Evolutionary conservation across 106 monocot species (phyloP).

Genomic region (Dendrobium chrysotoxum): DNA sequence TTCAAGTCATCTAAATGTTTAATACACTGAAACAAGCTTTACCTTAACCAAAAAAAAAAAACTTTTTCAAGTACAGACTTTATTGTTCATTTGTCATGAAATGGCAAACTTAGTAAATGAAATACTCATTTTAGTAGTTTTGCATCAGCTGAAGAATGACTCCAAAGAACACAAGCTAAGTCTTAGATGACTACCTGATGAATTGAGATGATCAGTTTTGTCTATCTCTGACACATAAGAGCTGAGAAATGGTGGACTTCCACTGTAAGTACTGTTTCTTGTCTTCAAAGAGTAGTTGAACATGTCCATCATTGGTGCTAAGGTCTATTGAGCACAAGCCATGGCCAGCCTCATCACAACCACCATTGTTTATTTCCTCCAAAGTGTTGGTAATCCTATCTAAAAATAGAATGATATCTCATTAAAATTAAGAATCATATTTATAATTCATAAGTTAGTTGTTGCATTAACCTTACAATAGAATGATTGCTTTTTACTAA

Average conservation of each 20-base stretch:
- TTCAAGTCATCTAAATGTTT: no score
- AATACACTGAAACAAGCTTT: no score
- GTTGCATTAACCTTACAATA: background rate
- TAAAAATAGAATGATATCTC: conserved; percentile 8
- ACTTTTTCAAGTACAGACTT: no score
- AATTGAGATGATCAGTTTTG: background rate
- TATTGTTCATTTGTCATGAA: no score
- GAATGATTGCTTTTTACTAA: no score
- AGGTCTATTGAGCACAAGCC: conserved; percentile 19
- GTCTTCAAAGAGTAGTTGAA: conserved; percentile 48
- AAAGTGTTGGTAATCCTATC: conserved; percentile 34
- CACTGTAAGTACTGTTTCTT: conserved; percentile 23
- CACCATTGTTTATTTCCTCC: conserved; percentile 13
- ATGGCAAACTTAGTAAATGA: no score
- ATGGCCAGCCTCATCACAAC: background rate
- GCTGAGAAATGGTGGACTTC: conserved; percentile 37
- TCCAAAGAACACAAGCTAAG: no score
- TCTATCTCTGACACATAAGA: conserved; percentile 11
- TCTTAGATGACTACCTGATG: no score
- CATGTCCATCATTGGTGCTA: conserved; percentile 31
- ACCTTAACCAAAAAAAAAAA: no score
- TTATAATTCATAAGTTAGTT: background rate
- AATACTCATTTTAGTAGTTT: no score
- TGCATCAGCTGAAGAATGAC: no score
- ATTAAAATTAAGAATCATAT: background rate